These are phyloP conservation scores for Penicillium corylophilum DNA, from an alignment of 2,329 filamentous ascomycete genomes.

Conservation along the genomic window DNA sequence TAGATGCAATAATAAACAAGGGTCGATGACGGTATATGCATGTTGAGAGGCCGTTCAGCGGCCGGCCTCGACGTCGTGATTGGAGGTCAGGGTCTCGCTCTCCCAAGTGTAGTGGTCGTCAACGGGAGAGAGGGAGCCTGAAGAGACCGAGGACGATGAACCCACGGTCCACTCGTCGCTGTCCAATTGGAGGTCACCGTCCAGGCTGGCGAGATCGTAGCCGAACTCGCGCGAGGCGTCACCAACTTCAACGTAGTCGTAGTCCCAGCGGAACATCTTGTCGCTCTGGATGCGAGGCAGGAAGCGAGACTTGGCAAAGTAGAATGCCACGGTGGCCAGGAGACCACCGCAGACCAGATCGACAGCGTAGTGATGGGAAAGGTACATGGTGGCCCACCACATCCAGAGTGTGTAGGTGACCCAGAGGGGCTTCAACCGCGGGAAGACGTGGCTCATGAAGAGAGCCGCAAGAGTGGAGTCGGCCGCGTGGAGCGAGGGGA, in stretches of 20 bases:
- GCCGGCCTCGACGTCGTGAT: conserved; percentile 42
- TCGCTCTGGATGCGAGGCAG: conserved; percentile 78
- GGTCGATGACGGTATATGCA: conserved; percentile 24
- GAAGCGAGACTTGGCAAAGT: conserved; percentile 75
- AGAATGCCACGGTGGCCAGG: conserved; percentile 74
- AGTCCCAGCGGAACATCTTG: conserved; percentile 90
- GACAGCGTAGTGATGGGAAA: conserved; percentile 95
- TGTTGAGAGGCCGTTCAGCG: conserved; percentile 25
- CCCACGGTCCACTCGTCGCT: conserved; percentile 90
- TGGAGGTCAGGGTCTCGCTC: conserved; percentile 39
- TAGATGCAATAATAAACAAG: conserved; percentile 30
- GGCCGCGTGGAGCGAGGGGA: conserved; percentile 88
- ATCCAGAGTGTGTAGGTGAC: conserved; percentile 86
- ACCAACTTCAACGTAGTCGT: conserved; percentile 87
- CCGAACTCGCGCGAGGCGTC: conserved; percentile 56
- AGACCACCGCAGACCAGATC: conserved; percentile 86
- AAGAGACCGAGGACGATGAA: conserved; percentile 74
- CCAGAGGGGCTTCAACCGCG: conserved; percentile 74
- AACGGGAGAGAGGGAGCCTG: conserved; percentile 61
- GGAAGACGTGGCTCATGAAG: conserved; percentile 92
- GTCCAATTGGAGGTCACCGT: conserved; percentile 59
- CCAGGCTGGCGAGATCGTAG: conserved; percentile 57
- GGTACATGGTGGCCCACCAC: conserved; percentile 98
- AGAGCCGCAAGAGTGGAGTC: conserved; percentile 86
- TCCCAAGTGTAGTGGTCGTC: conserved; percentile 57